A percentile compares a stretch with the other conserved stretches of the same genome.
These are phyloP conservation scores for Rhodotorula sp. DNA, from an alignment of 1,284 basidiomycete species.

Conservation along the genomic window DNA sequence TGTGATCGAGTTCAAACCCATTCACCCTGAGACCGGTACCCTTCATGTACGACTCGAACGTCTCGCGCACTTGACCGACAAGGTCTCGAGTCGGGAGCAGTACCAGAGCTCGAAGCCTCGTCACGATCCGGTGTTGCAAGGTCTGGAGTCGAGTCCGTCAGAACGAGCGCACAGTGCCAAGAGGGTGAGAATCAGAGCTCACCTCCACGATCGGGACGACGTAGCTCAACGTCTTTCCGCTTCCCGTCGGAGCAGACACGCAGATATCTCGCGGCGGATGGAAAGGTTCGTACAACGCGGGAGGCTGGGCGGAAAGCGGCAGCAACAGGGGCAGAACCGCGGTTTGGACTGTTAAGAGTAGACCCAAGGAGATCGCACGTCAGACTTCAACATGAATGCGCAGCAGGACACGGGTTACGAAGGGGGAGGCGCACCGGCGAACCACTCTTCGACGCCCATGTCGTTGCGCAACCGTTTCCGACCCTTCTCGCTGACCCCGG, in stretches of 20 bases:
- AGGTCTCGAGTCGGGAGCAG: constrained; percentile 93
- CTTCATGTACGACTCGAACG: constrained; percentile 77
- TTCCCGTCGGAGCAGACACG: constrained; percentile 96
- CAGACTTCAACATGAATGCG: background rate
- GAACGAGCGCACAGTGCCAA: too few relatives aligned
- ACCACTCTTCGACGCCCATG: constrained; percentile 74
- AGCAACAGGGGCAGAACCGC: constrained; percentile 75
- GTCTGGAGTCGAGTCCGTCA: constrained; percentile 53
- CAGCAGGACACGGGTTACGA: constrained; percentile 1
- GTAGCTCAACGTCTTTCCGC: constrained; percentile 95
- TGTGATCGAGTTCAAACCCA: background rate
- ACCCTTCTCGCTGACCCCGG: constrained; percentile 62
- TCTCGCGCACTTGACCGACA: constrained; percentile 89
- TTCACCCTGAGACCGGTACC: constrained; percentile 80
- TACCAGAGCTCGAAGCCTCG: constrained; percentile 82
- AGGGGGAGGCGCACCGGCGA: constrained; percentile 66
- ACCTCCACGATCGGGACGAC: constrained; percentile 88
- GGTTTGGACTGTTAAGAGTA: constrained; percentile 66
- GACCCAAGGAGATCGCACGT: constrained; percentile 8
- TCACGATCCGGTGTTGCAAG: constrained; percentile 69
- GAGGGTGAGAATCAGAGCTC: background rate
- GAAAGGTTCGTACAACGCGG: constrained; percentile 68
- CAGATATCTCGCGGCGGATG: constrained; percentile 73
- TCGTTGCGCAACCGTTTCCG: constrained; percentile 62
- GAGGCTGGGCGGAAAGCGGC: constrained; percentile 44